These are phyloP conservation scores for Solanum piurae DNA, from an alignment of 257 asterid species.

Conservation along the genomic window DNA sequence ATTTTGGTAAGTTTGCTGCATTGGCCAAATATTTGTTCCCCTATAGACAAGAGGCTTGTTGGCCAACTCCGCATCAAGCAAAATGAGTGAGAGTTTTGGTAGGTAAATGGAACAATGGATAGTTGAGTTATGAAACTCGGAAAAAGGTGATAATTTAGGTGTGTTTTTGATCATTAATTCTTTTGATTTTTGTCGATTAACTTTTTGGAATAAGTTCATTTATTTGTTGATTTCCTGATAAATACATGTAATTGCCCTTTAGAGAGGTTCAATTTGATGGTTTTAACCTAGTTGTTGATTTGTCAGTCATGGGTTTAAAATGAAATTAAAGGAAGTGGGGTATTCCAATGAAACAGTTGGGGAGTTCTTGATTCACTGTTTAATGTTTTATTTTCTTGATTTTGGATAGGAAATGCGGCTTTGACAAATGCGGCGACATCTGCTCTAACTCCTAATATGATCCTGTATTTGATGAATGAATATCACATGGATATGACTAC, in stretches of 20 bases:
- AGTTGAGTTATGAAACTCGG: not conserved
- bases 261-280: not conserved
- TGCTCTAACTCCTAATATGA: slow-evolving; percentile 58
- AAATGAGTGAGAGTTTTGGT: not conserved
- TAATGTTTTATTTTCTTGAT: not conserved
- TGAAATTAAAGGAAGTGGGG: too few relatives aligned
- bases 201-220: not conserved
- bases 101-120: not conserved
- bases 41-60: not conserved
- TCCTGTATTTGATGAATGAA: slow-evolving; percentile 39
- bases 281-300: not conserved
- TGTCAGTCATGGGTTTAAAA: not conserved
- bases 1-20: not conserved
- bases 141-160: not conserved
- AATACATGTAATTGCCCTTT: not conserved
- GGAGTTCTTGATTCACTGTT: not conserved
- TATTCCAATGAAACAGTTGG: not conserved
- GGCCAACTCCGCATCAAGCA: not conserved
- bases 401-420: slow-evolving; percentile 37
- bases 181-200: not conserved
- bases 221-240: not conserved
- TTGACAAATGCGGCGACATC: slow-evolving; percentile 42
- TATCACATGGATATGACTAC: slow-evolving; percentile 47
- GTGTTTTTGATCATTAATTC: not conserved
- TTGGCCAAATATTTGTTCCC: not conserved